These are phyloP conservation scores for Trametes punicea DNA, from an alignment of 768 basidiomycete genomes.

Conservation along the genomic window DNA sequence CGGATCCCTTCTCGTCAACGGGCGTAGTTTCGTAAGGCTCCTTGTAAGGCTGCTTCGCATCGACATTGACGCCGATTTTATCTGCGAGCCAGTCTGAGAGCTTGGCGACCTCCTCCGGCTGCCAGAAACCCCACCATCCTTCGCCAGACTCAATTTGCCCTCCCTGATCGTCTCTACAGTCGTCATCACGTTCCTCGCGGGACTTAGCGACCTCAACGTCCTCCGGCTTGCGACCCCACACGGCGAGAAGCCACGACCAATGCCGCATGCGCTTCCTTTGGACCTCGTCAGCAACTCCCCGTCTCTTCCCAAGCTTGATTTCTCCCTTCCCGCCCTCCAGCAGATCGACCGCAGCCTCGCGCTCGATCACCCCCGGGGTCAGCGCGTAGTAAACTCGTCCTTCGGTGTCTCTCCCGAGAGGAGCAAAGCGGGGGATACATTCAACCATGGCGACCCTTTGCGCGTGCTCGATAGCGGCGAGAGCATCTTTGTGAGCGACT, in stretches of 20 bases:
- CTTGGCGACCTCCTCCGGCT: slow-evolving; percentile 60
- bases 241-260: slow-evolving; percentile 79
- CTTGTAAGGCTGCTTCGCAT: slow-evolving; percentile 1
- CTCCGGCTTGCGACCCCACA: slow-evolving; percentile 59
- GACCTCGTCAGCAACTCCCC: slow-evolving; percentile 38
- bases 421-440: slow-evolving; percentile 50
- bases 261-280: slow-evolving; percentile 51
- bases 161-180: slow-evolving; percentile 29
- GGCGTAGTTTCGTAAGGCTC: background rate
- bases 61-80: slow-evolving; percentile 42
- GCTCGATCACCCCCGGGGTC: slow-evolving; percentile 56
- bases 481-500: slow-evolving; percentile 46
- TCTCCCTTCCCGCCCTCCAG: slow-evolving; percentile 33
- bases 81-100: slow-evolving; percentile 63
- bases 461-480: slow-evolving; percentile 52
- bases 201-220: slow-evolving; percentile 26
- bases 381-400: slow-evolving; percentile 68
- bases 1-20: background rate
- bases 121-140: slow-evolving; percentile 77
- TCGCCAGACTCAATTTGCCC: slow-evolving; percentile 43
- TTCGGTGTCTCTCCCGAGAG: slow-evolving; percentile 66
- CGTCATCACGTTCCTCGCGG: slow-evolving; percentile 23
- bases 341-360: slow-evolving; percentile 41
- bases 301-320: slow-evolving; percentile 39
- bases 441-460: slow-evolving; percentile 46